Evolutionary conservation across 176 grass and related monocot species (phyloP).

Genomic region (Lolium multiflorum): DNA sequence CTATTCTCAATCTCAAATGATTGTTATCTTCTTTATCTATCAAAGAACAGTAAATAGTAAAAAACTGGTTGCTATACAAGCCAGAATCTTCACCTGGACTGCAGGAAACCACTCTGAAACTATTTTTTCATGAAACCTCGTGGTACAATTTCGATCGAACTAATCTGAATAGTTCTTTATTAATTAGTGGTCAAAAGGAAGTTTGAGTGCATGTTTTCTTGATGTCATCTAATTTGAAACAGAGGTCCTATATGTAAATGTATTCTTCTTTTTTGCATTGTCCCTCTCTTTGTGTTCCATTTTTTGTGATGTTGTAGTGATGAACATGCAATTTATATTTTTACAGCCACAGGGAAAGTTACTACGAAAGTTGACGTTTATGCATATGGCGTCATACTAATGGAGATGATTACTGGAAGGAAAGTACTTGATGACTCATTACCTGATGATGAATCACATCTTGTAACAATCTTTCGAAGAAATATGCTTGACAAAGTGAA

Average conservation of each 20-base stretch:
- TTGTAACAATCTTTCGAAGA: constrained; percentile 78
- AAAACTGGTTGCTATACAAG: background rate
- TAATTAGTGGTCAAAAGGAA: background rate
- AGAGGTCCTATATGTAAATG: background rate
- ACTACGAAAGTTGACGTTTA: constrained; percentile 96
- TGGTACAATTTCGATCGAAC: constrained; percentile 9
- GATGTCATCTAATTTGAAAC: background rate
- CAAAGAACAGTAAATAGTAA: constrained; percentile 6
- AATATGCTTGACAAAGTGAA: constrained; percentile 77
- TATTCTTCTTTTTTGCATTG: background rate
- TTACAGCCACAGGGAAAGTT: constrained; percentile 91
- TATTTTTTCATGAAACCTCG: constrained; percentile 12
- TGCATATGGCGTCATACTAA: constrained; percentile 95
- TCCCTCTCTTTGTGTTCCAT: background rate
- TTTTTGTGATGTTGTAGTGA: constrained; percentile 25
- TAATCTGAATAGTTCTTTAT: background rate
- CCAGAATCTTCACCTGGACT: background rate
- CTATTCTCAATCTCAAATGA: background rate
- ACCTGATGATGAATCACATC: constrained; percentile 79
- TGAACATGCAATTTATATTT: constrained; percentile 36
- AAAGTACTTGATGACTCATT: constrained; percentile 93
- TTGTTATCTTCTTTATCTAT: background rate
- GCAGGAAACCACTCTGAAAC: background rate
- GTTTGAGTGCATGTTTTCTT: background rate
- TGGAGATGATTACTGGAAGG: constrained; percentile 88